A percentile compares a stretch with the other conserved stretches of the same genome.
These are phyloP conservation scores for Excoecaria cochinchinensis DNA, from an alignment of 345 rosid genomes.

Conservation along the genomic window DNA sequence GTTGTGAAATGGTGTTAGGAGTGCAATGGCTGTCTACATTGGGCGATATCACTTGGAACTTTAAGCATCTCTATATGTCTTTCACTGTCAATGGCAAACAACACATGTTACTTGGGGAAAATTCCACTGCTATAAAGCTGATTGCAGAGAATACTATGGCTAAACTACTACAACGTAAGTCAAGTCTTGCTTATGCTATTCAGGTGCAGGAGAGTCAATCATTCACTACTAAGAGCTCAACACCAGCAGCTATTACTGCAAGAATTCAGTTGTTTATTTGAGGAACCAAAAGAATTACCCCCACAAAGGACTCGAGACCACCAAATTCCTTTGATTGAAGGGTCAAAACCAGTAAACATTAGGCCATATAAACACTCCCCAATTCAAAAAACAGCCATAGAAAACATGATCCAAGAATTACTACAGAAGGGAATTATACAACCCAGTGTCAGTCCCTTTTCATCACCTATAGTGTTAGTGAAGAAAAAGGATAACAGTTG, in stretches of 20 bases:
- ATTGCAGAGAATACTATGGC: neutral
- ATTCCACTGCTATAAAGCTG: neutral
- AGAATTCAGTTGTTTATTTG: neutral
- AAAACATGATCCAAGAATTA: neutral
- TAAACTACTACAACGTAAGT: too few species aligned
- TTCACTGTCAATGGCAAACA: too few species aligned
- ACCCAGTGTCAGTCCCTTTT: neutral
- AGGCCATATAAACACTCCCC: neutral
- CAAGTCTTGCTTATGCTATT: neutral
- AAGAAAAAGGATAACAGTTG: constrained; percentile 8
- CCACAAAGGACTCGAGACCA: neutral
- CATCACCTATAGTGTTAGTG: neutral
- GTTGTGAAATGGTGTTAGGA: too few species aligned
- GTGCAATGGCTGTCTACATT: too few species aligned
- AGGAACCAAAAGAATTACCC: neutral
- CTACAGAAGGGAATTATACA: neutral
- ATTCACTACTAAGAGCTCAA: too few species aligned
- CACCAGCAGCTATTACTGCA: neutral
- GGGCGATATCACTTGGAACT: too few species aligned
- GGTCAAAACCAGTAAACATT: neutral
- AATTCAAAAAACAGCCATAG: neutral
- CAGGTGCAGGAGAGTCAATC: too few species aligned
- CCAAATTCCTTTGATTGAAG: neutral
- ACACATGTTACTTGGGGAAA: neutral
- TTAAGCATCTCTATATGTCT: too few species aligned